Evolutionary conservation across 2,329 filamentous ascomycete genomes (phyloP).

Genomic region (Penicillium sp.): DNA sequence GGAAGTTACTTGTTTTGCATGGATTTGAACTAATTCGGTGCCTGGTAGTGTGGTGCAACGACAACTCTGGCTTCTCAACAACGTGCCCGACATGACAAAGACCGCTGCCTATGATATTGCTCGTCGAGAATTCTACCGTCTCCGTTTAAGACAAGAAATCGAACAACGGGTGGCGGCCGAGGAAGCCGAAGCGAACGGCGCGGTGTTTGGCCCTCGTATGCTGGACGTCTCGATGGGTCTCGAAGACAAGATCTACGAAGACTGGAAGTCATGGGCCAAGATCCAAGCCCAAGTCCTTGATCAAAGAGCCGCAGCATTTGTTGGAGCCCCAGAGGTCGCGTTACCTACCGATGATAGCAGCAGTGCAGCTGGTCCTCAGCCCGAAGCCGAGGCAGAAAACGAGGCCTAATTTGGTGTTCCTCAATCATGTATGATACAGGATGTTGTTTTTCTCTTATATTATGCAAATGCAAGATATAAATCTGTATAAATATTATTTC

Average conservation of each 20-base stretch:
- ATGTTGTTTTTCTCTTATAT: not conserved
- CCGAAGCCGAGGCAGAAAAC: not conserved
- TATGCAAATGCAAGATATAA: not conserved
- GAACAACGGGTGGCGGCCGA: conserved; percentile 78
- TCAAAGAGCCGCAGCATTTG: conserved; percentile 44
- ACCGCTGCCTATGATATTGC: conserved; percentile 77
- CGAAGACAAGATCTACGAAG: conserved; percentile 74
- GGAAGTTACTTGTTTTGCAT: not conserved
- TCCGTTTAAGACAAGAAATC: conserved; percentile 78
- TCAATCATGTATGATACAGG: not conserved
- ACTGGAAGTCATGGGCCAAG: conserved; percentile 78
- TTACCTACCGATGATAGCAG: conserved; percentile 31
- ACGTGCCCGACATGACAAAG: conserved; percentile 54
- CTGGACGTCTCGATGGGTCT: conserved; percentile 75
- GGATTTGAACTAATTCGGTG: not conserved
- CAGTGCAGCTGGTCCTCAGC: not conserved
- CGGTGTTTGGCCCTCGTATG: conserved; percentile 76
- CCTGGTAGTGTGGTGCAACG: conserved; percentile 79
- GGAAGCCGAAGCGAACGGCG: conserved; percentile 80
- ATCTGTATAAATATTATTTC: not conserved
- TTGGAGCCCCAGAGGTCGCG: conserved; percentile 36
- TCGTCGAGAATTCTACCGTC: conserved; percentile 82
- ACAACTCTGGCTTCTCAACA: conserved; percentile 78
- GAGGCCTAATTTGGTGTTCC: not conserved
- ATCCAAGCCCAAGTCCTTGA: conserved; percentile 48